Conservation (phyloP, 352 stramenopile genomes). For the Phytophthora capsici region DNA sequence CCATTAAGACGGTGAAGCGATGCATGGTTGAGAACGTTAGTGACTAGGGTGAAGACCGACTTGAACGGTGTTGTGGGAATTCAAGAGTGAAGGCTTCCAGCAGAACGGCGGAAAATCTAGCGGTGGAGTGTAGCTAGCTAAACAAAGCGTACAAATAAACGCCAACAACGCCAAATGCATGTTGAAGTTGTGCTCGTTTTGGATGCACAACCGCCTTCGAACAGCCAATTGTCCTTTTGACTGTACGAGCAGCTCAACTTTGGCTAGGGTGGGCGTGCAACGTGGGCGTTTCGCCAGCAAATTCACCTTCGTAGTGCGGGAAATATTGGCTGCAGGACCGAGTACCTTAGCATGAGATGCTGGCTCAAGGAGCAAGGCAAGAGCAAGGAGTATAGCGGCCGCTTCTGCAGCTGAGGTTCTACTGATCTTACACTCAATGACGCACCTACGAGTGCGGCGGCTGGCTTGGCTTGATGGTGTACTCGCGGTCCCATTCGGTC, state of each 20-base stretch:
- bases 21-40: not conserved
- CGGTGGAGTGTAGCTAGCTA: slow-evolving; percentile 4
- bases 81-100: slow-evolving; percentile 4
- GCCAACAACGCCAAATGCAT: not conserved
- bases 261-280: not conserved
- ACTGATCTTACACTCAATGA: slow-evolving; percentile 24
- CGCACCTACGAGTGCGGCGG: slow-evolving; percentile 6
- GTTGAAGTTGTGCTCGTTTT: not conserved
- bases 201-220: slow-evolving; percentile 8
- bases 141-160: not conserved
- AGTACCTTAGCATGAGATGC: not conserved
- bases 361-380: slow-evolving; percentile 7
- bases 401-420: slow-evolving; percentile 15
- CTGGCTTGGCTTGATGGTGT: slow-evolving; percentile 7
- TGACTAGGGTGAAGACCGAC: not conserved
- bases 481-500: slow-evolving; percentile 7
- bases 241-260: too few relatives aligned
- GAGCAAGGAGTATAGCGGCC: slow-evolving; percentile 16
- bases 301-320: slow-evolving; percentile 6
- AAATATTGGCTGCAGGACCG: not conserved
- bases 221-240: not conserved
- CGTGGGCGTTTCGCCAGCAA: slow-evolving; percentile 7
- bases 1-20: not conserved
- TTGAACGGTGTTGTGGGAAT: not conserved
- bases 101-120: not conserved